These are phyloP conservation scores for Phaffomyces opuntiae DNA, from an alignment of 805 yeast species.

Conservation along the genomic window DNA sequence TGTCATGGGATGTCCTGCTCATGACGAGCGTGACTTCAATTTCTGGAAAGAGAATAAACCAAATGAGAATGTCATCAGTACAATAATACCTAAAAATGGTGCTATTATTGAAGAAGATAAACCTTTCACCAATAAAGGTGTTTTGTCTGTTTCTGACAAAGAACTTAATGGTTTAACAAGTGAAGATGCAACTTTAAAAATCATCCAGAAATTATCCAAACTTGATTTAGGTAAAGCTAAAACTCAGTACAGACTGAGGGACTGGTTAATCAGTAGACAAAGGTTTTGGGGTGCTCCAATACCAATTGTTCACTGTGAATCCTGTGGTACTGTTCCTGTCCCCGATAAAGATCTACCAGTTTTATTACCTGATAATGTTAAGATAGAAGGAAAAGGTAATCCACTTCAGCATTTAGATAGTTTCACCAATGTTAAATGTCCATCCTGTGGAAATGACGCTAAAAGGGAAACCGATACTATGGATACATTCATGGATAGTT, in stretches of 20 bases:
- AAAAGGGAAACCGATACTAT: constrained; percentile 93
- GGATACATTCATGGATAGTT: constrained; percentile 98
- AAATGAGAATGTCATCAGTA: constrained; percentile 12
- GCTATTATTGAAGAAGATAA: constrained; percentile 4
- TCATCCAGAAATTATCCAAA: constrained; percentile 36
- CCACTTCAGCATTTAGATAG: constrained; percentile 64
- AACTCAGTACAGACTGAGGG: constrained; percentile 64
- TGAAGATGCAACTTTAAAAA: constrained; percentile 42
- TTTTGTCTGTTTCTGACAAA: constrained; percentile 41
- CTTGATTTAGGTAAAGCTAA: constrained; percentile 37
- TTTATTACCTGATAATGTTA: constrained; percentile 53
- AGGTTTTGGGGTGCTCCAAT: constrained; percentile 99
- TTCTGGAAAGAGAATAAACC: constrained; percentile 72
- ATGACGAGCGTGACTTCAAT: constrained; percentile 74
- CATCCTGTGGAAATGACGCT: constrained; percentile 69
- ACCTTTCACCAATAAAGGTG: constrained; percentile 41
- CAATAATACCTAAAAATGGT: constrained; percentile 14
- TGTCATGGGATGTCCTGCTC: constrained; percentile 98
- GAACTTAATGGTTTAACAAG: constrained; percentile 43
- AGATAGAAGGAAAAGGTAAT: constrained; percentile 45
- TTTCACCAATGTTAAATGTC: constrained; percentile 73
- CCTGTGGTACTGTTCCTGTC: constrained; percentile 89
- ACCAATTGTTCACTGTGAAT: constrained; percentile 82
- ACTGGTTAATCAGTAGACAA: constrained; percentile 93
- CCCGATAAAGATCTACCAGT: constrained; percentile 88